These are phyloP conservation scores for Quercus wislizeni DNA, from an alignment of 306 rosid species.

Conservation along the genomic window DNA sequence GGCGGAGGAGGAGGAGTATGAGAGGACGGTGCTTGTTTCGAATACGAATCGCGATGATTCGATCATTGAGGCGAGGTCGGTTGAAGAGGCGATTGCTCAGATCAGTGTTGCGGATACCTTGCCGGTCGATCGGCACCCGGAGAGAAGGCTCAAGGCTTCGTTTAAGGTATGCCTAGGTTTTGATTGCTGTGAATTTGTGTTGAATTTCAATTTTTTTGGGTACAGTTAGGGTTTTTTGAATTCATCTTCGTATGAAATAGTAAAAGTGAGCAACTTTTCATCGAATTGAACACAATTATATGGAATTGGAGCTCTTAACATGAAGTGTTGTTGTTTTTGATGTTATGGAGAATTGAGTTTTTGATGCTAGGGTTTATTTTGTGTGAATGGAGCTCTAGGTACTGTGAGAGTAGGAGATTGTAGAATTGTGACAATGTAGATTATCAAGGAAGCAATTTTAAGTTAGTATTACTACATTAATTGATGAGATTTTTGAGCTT, in stretches of 20 bases:
- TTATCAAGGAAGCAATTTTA: not conserved
- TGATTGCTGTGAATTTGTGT: not conserved
- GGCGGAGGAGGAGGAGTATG: constrained; percentile 96
- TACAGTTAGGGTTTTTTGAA: not conserved
- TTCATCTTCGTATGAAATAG: too few relatives aligned
- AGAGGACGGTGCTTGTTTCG: constrained; percentile 71
- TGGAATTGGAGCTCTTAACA: too few relatives aligned
- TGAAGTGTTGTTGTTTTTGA: too few relatives aligned
- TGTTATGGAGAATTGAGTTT: not conserved
- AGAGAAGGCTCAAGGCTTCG: constrained; percentile 91
- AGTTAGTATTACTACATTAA: not conserved
- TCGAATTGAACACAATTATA: too few relatives aligned
- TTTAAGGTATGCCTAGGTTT: constrained; percentile 54
- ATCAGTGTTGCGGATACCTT: constrained; percentile 55
- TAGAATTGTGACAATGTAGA: not conserved
- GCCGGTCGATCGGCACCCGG: constrained; percentile 88
- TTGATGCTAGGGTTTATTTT: not conserved
- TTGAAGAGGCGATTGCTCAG: constrained; percentile 82
- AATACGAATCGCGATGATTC: constrained; percentile 91
- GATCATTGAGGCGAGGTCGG: constrained; percentile 68
- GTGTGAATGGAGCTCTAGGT: not conserved
- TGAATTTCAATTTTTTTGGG: not conserved
- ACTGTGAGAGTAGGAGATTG: not conserved
- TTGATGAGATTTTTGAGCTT: not conserved
- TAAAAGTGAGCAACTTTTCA: too few relatives aligned